Percentiles rank a stretch among this genome's conserved stretches.
Conservation (phyloP, 257 asterid genomes). For the Oldenlandia corymbosa region DNA sequence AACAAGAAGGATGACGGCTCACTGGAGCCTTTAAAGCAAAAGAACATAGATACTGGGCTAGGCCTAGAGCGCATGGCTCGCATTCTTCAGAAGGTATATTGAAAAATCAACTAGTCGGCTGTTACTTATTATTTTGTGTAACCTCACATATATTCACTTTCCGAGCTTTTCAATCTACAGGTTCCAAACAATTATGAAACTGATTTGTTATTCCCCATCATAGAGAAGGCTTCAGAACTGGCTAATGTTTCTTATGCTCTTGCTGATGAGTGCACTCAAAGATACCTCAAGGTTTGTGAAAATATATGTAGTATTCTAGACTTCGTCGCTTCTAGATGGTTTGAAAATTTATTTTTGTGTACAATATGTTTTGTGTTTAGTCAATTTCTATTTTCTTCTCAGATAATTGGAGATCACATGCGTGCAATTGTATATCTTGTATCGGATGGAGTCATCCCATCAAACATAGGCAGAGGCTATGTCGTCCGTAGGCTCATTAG, state of each 20-base stretch:
- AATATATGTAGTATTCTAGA: not conserved
- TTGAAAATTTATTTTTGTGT: not conserved
- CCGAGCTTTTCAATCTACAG: conserved; percentile 36
- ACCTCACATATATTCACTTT: conserved; percentile 1
- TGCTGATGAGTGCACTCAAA: conserved; percentile 59
- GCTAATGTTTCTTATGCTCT: conserved; percentile 60
- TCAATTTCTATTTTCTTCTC: conserved; percentile 8
- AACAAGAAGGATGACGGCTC: conserved; percentile 88
- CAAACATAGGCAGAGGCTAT: conserved; percentile 93
- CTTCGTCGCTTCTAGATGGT: not conserved
- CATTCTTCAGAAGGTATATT: conserved; percentile 68
- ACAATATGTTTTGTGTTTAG: not conserved
- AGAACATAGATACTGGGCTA: conserved; percentile 92
- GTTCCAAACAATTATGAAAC: conserved; percentile 94
- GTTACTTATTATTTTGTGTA: not conserved
- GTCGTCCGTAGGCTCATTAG: conserved; percentile 92
- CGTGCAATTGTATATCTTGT: conserved; percentile 91
- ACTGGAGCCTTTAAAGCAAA: conserved; percentile 90
- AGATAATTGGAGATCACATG: conserved; percentile 95
- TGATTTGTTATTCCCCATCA: conserved; percentile 75
- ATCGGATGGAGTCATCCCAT: conserved; percentile 92
- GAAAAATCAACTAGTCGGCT: conserved; percentile 1
- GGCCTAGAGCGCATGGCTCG: conserved; percentile 98
- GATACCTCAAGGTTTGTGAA: conserved; percentile 61
- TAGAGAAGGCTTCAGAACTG: conserved; percentile 76